Conservation (phyloP, 208 protist species). For the Porcisia hertigi region DNA sequence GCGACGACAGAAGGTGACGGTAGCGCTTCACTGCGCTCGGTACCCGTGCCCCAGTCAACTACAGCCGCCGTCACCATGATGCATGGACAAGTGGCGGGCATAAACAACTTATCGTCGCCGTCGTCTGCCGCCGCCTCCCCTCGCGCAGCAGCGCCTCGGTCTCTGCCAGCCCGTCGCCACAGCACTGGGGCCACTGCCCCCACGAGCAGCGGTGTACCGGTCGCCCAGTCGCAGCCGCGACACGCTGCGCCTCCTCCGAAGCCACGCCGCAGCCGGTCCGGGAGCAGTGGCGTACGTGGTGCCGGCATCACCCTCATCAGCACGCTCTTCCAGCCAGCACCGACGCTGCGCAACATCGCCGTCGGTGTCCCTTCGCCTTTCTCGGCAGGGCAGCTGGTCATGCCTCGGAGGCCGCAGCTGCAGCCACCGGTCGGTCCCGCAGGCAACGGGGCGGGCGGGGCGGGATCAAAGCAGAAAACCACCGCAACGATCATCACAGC, state of each 20-base stretch:
- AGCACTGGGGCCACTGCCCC: neutral
- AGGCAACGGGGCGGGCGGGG: neutral
- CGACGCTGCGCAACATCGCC: conserved; percentile 10
- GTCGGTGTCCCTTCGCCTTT: conserved; percentile 18
- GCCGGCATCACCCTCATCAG: neutral
- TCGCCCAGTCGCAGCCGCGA: neutral
- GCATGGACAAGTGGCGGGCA: neutral
- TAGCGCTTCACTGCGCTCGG: neutral
- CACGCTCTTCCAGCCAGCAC: conserved; percentile 11
- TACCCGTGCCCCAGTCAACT: neutral
- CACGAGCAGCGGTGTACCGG: neutral
- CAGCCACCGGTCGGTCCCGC: neutral
- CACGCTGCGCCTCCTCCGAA: neutral
- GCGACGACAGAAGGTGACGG: neutral
- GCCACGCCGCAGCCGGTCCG: conserved; percentile 13
- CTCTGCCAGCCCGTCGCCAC: neutral
- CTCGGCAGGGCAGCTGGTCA: conserved; percentile 19
- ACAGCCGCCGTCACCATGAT: neutral
- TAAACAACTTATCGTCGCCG: neutral
- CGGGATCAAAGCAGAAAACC: neutral
- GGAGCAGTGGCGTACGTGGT: conserved; percentile 1
- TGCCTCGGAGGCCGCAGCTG: conserved; percentile 15
- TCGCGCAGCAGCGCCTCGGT: conserved; percentile 1
- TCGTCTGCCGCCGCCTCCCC: neutral
- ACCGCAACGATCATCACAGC: neutral